These are phyloP conservation scores for Gaeumannomyces tritici DNA, from an alignment of 2,329 filamentous ascomycete species.

Conservation along the genomic window DNA sequence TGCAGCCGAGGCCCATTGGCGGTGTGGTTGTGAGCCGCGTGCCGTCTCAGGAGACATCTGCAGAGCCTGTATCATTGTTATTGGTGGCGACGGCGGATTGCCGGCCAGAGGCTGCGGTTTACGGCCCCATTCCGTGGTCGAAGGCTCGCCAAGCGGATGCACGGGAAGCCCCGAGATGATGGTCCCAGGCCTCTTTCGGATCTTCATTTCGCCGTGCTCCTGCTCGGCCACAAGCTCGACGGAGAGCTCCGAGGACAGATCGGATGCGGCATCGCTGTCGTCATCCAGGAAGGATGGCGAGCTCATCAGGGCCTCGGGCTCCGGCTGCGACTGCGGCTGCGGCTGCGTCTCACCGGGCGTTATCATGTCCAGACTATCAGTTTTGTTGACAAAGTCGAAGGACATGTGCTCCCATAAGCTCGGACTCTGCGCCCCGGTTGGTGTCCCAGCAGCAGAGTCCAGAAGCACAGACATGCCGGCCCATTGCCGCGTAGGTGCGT, in stretches of 20 bases:
- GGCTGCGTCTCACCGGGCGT: slow-evolving; percentile 23
- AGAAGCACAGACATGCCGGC: slow-evolving; percentile 44
- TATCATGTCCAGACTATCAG: slow-evolving; percentile 39
- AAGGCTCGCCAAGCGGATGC: slow-evolving; percentile 22
- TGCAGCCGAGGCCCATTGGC: slow-evolving; percentile 30
- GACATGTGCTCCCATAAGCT: slow-evolving; percentile 28
- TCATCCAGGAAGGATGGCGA: slow-evolving; percentile 33
- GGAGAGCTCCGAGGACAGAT: slow-evolving; percentile 55
- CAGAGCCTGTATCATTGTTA: slow-evolving; percentile 38
- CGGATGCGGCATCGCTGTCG: slow-evolving; percentile 39
- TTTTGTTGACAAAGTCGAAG: slow-evolving; percentile 45
- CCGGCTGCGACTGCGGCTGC: slow-evolving; percentile 14
- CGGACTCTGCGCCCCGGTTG: slow-evolving; percentile 10
- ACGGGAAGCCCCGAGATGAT: slow-evolving; percentile 24
- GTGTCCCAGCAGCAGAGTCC: slow-evolving; percentile 25
- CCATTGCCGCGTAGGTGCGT: slow-evolving; percentile 36
- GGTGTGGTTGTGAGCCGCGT: slow-evolving; percentile 26
- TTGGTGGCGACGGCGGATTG: slow-evolving; percentile 32
- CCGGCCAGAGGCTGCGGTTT: slow-evolving; percentile 6
- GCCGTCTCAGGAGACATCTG: slow-evolving; percentile 28
- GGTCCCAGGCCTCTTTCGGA: slow-evolving; percentile 18
- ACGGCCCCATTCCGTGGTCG: slow-evolving; percentile 11
- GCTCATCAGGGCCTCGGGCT: not conserved
- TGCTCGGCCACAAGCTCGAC: slow-evolving; percentile 32
- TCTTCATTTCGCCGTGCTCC: slow-evolving; percentile 14